Base-by-base conservation (phyloP, 78 protist genomes). In the Bigelowiella natans region DNA sequence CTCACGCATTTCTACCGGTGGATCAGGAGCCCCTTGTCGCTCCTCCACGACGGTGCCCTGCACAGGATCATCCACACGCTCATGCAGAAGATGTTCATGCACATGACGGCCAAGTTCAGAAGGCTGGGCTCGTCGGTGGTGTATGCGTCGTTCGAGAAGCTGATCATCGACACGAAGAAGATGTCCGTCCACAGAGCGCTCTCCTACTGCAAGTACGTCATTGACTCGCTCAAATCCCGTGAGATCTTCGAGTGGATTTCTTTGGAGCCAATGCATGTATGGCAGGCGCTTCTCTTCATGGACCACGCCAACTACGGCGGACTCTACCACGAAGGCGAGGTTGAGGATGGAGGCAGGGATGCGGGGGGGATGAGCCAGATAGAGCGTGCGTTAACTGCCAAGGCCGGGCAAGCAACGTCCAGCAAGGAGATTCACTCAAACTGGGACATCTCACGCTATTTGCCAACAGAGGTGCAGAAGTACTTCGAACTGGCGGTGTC, bases 1-100 rank as follows among this genome's bases (percentile, higher is more conserved):
- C 91, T 95, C 64, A 31, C 86, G 26, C 95, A 95, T 88, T 95
- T 95, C 64, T 97, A 94, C 85, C 93, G 97, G 18, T 97, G 98
- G 98, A 88, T 97, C 28, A 38, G 91, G 2, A 83, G 90, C 29
- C 93, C 95, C 30, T 2, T 82, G 34, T 83, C 97, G 36, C 84
- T 36, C 38, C 83, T 95, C 36, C 93, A 94, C 39, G 98, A 97
- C 36, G 96, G 96, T 30, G 82, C 85, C 7, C 2, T 97, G 86
- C 93, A 86, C 90, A 86, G 92, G 29, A 31, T 89, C 3, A 86
- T 97, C 1, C 97, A 93, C 83, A 36, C 63, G n/a, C 64, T 94
- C 85, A 94, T 97, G 96, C 40, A 93, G 40, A 96, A 97, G 93
- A 95, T 96, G 7, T 92, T 93, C 31, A 0, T 88, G 83, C 95